Conservation (phyloP, 2,329 filamentous ascomycete species). For the Nigrospora osmanthi region DNA sequence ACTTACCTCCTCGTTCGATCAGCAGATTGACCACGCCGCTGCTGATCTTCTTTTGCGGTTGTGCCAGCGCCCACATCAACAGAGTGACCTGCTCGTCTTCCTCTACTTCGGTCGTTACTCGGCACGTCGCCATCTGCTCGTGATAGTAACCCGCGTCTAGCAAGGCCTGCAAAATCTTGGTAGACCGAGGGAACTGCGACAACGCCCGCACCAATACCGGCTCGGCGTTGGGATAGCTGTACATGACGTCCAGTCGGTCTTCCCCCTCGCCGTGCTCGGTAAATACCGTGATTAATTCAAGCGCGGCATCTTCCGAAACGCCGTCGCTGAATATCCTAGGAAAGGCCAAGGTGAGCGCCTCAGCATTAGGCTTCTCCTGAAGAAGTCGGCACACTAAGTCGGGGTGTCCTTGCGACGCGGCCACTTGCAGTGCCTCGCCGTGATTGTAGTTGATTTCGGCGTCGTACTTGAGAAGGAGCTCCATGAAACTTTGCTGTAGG, state of each 20-base stretch:
- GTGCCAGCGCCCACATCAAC: conserved; percentile 53
- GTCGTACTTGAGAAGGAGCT: conserved; percentile 30
- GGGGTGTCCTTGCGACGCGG: conserved; percentile 42
- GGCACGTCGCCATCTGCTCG: conserved; percentile 40
- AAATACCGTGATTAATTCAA: conserved; percentile 44
- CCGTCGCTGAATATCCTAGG: conserved; percentile 45
- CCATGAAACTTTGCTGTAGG: conserved; percentile 37
- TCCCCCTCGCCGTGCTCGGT: conserved; percentile 39
- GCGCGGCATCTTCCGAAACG: conserved; percentile 37
- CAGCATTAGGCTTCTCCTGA: conserved; percentile 37
- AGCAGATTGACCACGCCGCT: conserved; percentile 49
- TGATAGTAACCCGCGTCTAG: conserved; percentile 53
- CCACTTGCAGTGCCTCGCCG: conserved; percentile 45
- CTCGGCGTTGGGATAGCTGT: conserved; percentile 29
- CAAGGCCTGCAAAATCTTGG: conserved; percentile 41
- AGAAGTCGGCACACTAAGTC: conserved; percentile 43
- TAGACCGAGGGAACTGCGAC: conserved; percentile 45
- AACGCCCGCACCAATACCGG: conserved; percentile 46
- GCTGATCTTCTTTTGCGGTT: conserved; percentile 56
- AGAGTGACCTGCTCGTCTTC: conserved; percentile 48
- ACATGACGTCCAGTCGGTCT: conserved; percentile 42
- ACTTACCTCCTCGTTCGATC: conserved; percentile 32
- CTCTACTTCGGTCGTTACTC: conserved; percentile 35
- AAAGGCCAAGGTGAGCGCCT: conserved; percentile 44
- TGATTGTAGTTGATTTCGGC: conserved; percentile 42